These are phyloP conservation scores for Colletotrichum karsti DNA, from an alignment of 2,329 filamentous ascomycete genomes.

Conservation along the genomic window DNA sequence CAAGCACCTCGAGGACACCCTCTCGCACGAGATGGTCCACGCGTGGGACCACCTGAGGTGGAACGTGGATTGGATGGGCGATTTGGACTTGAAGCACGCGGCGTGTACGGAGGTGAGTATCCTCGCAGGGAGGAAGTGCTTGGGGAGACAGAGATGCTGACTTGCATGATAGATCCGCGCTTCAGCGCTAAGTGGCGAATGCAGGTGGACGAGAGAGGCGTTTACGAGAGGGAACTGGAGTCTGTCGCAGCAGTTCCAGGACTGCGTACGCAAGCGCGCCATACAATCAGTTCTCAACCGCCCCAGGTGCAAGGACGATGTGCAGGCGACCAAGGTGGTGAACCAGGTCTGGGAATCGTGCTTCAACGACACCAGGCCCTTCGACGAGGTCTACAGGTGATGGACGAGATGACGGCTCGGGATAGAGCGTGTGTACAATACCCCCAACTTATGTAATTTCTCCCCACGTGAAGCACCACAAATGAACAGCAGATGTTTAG, in stretches of 20 bases:
- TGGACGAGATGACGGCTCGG: neutral
- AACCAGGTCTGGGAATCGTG: slow-evolving; percentile 99
- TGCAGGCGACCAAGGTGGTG: slow-evolving; percentile 86
- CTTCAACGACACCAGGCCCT: slow-evolving; percentile 91
- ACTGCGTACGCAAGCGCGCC: slow-evolving; percentile 86
- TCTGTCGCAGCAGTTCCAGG: slow-evolving; percentile 90
- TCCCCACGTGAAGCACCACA: neutral
- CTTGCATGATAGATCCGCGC: slow-evolving; percentile 77
- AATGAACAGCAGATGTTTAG: slow-evolving; percentile 2
- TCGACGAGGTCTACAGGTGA: slow-evolving; percentile 94
- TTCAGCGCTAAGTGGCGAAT: slow-evolving; percentile 92
- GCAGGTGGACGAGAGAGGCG: slow-evolving; percentile 87
- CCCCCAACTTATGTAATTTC: slow-evolving; percentile 22
- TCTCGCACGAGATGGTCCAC: slow-evolving; percentile 98
- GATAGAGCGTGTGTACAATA: slow-evolving; percentile 34
- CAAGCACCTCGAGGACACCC: slow-evolving; percentile 88
- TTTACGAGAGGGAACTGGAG: slow-evolving; percentile 87
- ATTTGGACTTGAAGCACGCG: slow-evolving; percentile 82
- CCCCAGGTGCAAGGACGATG: slow-evolving; percentile 84
- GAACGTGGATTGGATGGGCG: slow-evolving; percentile 82
- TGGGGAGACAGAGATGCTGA: neutral
- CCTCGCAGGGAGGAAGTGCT: too few relatives aligned
- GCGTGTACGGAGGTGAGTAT: slow-evolving; percentile 85
- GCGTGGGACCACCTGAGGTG: slow-evolving; percentile 93
- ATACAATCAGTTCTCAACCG: slow-evolving; percentile 81